Conservation (phyloP, 2,329 filamentous ascomycete species). For the Diaporthe destruens region DNA sequence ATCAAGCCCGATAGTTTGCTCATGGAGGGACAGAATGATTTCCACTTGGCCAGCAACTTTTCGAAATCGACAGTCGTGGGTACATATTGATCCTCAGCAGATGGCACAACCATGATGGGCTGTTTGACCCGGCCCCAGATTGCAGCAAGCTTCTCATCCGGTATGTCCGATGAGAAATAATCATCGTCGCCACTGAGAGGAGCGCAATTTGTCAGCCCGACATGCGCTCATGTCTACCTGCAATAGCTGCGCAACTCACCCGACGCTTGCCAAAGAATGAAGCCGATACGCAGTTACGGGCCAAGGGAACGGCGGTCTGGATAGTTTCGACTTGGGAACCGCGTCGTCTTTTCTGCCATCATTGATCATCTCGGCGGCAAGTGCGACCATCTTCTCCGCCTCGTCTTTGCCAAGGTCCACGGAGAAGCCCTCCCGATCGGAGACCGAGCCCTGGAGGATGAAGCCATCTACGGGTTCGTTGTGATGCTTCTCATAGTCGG, state of each 20-base stretch:
- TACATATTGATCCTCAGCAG: constrained; percentile 75
- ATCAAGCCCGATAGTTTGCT: constrained; percentile 66
- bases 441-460: constrained; percentile 84
- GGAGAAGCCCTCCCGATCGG: constrained; percentile 76
- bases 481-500: constrained; percentile 55
- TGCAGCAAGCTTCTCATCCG: constrained; percentile 62
- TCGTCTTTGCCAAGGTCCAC: constrained; percentile 57
- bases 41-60: constrained; percentile 70
- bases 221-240: neutral
- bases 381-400: constrained; percentile 59
- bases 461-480: constrained; percentile 76
- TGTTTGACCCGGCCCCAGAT: constrained; percentile 76
- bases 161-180: constrained; percentile 86
- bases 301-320: constrained; percentile 52
- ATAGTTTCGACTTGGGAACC: constrained; percentile 62
- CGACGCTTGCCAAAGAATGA: constrained; percentile 61
- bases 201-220: neutral
- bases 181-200: constrained; percentile 78
- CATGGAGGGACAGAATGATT: constrained; percentile 56
- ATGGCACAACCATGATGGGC: constrained; percentile 74
- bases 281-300: constrained; percentile 67
- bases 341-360: constrained; percentile 67
- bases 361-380: constrained; percentile 67
- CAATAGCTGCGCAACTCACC: constrained; percentile 55
- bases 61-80: constrained; percentile 69